A percentile compares a stretch with the other conserved stretches of the same genome.
phyloP scores from a whole-genome alignment of 768 basidiomycete species.

The Exsudoporus frostii region DNA sequence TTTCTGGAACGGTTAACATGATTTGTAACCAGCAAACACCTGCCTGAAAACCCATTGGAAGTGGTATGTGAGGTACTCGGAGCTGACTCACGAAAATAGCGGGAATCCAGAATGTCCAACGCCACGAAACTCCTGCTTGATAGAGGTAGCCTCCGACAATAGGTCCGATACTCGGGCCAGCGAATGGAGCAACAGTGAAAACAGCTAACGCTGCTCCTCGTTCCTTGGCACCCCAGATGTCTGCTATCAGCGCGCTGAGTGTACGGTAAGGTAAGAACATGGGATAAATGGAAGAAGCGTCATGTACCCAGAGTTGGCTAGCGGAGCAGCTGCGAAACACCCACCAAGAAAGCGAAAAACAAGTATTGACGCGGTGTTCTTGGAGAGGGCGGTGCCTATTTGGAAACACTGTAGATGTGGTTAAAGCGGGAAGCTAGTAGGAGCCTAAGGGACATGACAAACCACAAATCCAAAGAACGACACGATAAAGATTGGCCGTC shows the following conservation, averaged over 20 bases:
- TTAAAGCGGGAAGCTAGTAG: not conserved
- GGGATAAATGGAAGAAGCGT: not conserved
- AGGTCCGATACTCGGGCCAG: slow-evolving; percentile 61
- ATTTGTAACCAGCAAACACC: slow-evolving; percentile 47
- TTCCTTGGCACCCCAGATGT: slow-evolving; percentile 59
- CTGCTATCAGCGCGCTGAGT: slow-evolving; percentile 48
- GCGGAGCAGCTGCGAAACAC: slow-evolving; percentile 62
- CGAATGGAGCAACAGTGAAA: slow-evolving; percentile 64
- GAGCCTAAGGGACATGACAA: slow-evolving; percentile 10
- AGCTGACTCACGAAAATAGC: slow-evolving; percentile 48
- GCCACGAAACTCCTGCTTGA: slow-evolving; percentile 46
- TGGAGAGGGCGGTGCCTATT: slow-evolving; percentile 57
- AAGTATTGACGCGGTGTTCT: slow-evolving; percentile 61
- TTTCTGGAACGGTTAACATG: slow-evolving; percentile 62
- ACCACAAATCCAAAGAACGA: slow-evolving; percentile 57
- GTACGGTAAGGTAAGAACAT: not conserved
- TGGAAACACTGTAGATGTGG: slow-evolving; percentile 47
- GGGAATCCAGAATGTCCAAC: slow-evolving; percentile 67
- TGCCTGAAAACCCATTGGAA: slow-evolving; percentile 34
- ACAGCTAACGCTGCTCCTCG: slow-evolving; percentile 65
- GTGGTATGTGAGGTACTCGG: not conserved
- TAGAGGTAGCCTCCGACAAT: slow-evolving; percentile 47
- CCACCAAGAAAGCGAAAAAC: slow-evolving; percentile 72
- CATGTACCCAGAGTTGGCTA: slow-evolving; percentile 64
- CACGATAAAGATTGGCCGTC: slow-evolving; percentile 54